phyloP scores from a whole-genome alignment of 2,329 filamentous ascomycete genomes.

The Arthroderma sp. region DNA sequence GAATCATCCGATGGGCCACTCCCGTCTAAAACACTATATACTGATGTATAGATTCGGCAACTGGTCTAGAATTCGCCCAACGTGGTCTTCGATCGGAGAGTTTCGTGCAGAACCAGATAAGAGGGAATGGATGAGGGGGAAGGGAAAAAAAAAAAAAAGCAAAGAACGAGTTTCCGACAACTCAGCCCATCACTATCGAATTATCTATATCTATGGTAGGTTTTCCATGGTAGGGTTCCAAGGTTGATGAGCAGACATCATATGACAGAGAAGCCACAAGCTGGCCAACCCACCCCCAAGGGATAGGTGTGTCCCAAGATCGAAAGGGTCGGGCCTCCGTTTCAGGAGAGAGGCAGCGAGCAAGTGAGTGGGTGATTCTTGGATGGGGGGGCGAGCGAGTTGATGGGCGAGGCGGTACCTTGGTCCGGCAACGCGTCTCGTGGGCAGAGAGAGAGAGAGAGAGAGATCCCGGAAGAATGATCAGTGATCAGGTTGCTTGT shows the following conservation, averaged over 20 bases:
- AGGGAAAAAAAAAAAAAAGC: background rate
- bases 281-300: too few relatives aligned
- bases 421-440: background rate
- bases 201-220: too few relatives aligned
- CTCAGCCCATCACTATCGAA: too few relatives aligned
- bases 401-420: background rate
- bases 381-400: too few relatives aligned
- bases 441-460: background rate
- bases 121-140: too few relatives aligned
- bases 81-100: background rate
- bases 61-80: background rate
- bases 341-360: background rate
- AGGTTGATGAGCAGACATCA: too few relatives aligned
- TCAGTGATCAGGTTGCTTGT: constrained; percentile 1
- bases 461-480: background rate
- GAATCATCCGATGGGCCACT: constrained; percentile 4
- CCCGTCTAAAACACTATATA: too few relatives aligned
- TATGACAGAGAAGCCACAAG: too few relatives aligned
- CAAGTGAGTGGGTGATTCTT: background rate
- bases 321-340: background rate
- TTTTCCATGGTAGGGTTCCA: too few relatives aligned
- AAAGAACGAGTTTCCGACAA: background rate
- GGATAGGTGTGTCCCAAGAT: too few relatives aligned
- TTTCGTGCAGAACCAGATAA: background rate
- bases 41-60: too few relatives aligned